Conservation (phyloP, 495 filamentous ascomycete species). For the Neurospora sp. region DNA sequence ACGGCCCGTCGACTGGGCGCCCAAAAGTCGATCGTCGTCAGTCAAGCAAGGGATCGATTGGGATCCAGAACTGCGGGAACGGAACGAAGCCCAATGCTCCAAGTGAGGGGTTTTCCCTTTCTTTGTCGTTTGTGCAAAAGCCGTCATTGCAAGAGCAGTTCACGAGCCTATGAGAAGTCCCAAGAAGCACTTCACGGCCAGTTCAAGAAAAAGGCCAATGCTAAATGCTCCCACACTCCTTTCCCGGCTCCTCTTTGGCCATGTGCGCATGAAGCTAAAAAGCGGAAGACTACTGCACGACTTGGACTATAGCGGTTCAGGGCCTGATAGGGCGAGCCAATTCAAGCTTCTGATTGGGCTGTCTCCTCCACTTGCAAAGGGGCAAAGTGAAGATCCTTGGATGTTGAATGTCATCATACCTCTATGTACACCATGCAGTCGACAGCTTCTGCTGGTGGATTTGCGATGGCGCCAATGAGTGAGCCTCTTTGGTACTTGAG, state of each 20-base stretch:
- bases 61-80: not conserved
- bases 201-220: not conserved
- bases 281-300: not conserved
- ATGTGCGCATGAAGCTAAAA: not conserved
- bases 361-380: not conserved
- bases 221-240: not conserved
- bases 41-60: not conserved
- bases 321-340: not conserved
- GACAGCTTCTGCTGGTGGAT: not conserved
- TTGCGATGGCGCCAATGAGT: not conserved
- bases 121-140: not conserved
- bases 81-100: not conserved
- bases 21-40: not conserved
- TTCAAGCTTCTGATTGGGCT: not conserved
- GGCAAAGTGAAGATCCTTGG: not conserved
- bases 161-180: not conserved
- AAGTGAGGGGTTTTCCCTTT: not conserved
- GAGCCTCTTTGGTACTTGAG: not conserved
- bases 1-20: not conserved
- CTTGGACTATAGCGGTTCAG: not conserved
- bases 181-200: not conserved
- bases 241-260: not conserved
- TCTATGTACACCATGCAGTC: not conserved
- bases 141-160: not conserved
- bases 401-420: not conserved